Percentiles rank a stretch among this genome's conserved stretches.
Conservation (phyloP, 73 alveolate species). For the Paramecium pentaurelia region DNA sequence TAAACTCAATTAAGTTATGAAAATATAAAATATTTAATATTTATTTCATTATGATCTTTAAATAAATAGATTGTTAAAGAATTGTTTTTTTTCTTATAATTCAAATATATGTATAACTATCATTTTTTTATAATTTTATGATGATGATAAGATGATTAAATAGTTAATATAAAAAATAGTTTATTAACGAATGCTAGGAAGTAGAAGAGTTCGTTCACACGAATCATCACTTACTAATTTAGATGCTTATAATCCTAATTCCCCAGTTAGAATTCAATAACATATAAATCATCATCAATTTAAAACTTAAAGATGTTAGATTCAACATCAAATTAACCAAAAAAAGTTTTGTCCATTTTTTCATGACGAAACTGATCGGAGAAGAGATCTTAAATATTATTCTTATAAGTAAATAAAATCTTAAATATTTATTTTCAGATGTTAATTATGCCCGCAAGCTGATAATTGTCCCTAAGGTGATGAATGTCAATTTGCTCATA, state of each 20-base stretch:
- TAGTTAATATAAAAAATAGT: not conserved
- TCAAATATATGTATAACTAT: not conserved
- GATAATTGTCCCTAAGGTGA: conserved; percentile 42
- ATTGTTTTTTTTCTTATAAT: not conserved
- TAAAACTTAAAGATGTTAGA: conserved; percentile 50
- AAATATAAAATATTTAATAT: not conserved
- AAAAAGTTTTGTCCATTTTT: conserved; percentile 69
- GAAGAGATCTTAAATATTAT: conserved; percentile 68
- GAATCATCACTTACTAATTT: not conserved
- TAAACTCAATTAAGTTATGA: conserved; percentile 65
- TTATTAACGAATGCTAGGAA: not conserved
- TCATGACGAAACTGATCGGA: conserved; percentile 72
- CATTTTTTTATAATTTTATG: not conserved
- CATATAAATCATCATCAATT: not conserved
- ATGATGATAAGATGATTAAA: not conserved
- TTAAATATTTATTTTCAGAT: conserved; percentile 9
- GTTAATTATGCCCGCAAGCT: conserved; percentile 63
- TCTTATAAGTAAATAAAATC: not conserved
- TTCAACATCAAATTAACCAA: conserved; percentile 47
- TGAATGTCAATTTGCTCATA: conserved; percentile 68
- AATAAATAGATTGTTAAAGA: not conserved
- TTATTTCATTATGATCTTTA: not conserved
- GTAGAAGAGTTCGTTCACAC: not conserved
- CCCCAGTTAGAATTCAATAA: not conserved
- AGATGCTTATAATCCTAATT: not conserved